phyloP scores from a whole-genome alignment of 2,329 filamentous ascomycete genomes.

The Trichoderma sp. region DNA sequence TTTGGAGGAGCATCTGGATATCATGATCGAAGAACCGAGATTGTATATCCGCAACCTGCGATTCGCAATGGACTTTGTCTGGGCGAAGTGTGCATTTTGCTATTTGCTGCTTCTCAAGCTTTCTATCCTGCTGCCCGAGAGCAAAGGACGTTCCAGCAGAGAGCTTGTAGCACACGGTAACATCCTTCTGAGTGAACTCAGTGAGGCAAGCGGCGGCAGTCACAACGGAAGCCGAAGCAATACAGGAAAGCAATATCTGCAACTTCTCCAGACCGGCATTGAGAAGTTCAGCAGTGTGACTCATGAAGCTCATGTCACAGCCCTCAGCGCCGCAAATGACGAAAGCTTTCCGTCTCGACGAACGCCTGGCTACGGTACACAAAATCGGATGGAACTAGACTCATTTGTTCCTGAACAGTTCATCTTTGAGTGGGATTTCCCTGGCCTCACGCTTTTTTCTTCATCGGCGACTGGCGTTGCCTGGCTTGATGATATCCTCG shows the following conservation, averaged over 20 bases:
- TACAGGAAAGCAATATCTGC: constrained; percentile 33
- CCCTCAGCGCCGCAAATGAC: neutral
- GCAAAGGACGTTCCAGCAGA: constrained; percentile 20
- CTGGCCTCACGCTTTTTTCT: constrained; percentile 45
- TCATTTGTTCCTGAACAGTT: constrained; percentile 54
- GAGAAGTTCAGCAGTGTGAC: constrained; percentile 25
- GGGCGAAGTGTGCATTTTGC: constrained; percentile 57
- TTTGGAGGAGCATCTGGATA: constrained; percentile 48
- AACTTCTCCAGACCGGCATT: constrained; percentile 26
- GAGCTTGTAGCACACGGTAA: constrained; percentile 23
- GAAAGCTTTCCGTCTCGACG: neutral
- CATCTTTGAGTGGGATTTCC: constrained; percentile 57
- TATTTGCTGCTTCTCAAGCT: constrained; percentile 53
- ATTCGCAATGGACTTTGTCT: constrained; percentile 56
- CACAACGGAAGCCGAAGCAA: constrained; percentile 29
- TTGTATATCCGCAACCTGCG: constrained; percentile 49
- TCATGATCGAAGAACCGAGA: constrained; percentile 44
- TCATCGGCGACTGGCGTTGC: constrained; percentile 27
- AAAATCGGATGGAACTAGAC: constrained; percentile 44
- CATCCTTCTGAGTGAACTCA: constrained; percentile 27
- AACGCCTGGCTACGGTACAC: neutral
- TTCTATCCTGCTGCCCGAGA: constrained; percentile 45
- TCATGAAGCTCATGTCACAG: neutral
- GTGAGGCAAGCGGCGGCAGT: constrained; percentile 22
- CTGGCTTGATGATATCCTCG: constrained; percentile 29